Base-by-base conservation (phyloP, 305 asterid genomes). In the Stenogyne calaminthoides region DNA sequence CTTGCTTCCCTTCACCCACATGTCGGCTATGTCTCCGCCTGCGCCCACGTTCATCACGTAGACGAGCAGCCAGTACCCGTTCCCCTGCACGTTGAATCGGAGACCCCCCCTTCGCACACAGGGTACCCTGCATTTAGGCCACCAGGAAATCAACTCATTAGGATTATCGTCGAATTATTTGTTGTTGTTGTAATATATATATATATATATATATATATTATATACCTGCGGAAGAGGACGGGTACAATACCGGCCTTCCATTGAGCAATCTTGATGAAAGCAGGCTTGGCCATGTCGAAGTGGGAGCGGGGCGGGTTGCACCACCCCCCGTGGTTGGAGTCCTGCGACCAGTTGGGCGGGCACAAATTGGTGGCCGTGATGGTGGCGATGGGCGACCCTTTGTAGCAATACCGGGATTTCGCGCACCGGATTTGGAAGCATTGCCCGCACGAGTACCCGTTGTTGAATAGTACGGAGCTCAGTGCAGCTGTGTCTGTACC, bases 251-350 rank as follows among this genome's bases (percentile, higher is more conserved):
- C 99, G 25, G 87, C 97, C 65, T 83, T 84, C 89, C 89, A 91
- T 42, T 88, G 86, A 4, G 99, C 97, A 22, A 94, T 94, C 87
- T 87, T 86, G 85, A 78, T 87, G 86, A 94, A 91, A 18, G 99
- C 96, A 0, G 99, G 93, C 63, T 90, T 88, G 36, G 99, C 73
- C 97, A 94, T 91, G 78, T 94, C 97, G 67, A 91, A 91, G 74
- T 90, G 99, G 40, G 79, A 75, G 0, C 97, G 95, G 54, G 99
- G 98, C 0, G 98, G 99, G 81, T 94, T 94, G 93, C 99, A 94
- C 99, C 99, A 94, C 1, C 99, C 99, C 18, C 98, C 99, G 52
- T 86, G 65, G 87, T 94, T 88, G 60, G 94, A 84, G 82, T 83
- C 89, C 71, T 81, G 40, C 11, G 83, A 2, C 98, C 98, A 93